Base-by-base conservation (phyloP, 1,139 yeast species). In the Eremothecium cymbalariae region DNA sequence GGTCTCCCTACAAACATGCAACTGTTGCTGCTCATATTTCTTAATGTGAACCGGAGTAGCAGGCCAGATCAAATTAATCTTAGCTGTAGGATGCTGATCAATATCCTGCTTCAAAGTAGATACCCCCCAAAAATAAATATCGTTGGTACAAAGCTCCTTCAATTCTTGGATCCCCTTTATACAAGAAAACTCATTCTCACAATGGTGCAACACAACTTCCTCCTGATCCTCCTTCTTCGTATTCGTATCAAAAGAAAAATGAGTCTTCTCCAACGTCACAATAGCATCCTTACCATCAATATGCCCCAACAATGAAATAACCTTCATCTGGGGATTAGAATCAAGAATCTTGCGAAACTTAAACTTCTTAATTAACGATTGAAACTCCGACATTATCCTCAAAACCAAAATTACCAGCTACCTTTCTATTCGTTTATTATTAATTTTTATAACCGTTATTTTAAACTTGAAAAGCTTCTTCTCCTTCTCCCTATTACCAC, bases 31-130 rank as follows among this genome's bases (percentile, higher is more conserved):
- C 11, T 72, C 66, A 51, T 74, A 85, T 59, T 90, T 90, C 36
- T 70, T 70, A 38, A 90, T 77, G 53, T 90, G 98, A 7, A 79
- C 72, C 36, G 76, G 79, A 0, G 95, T 80, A 1, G 98, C 97
- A 1, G 99, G 99, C 55, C 74, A 85, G 13, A 90, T 78, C 41
- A 90, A 46, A 47, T 80, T 85, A 38, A 84, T 53, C 51, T 88
- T 88, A 8, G 80, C 79, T 0, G 77, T 70, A 0, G 94, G 86
- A 8, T 48, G 46, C 1, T 46, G 42, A 0, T 63, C 64, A 17
- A 78, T 45, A 31, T 65, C 62, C 47, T 77, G 83, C 3, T 50
- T 47, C 27, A 79, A 46, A 0, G 68, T 59, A 0, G 74, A 74
- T 27, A 71, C 58, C 5, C 85, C 82, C 96, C 97, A 88, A 43